These are phyloP conservation scores for Boletus sp. DNA, from an alignment of 768 basidiomycete genomes.

Conservation along the genomic window DNA sequence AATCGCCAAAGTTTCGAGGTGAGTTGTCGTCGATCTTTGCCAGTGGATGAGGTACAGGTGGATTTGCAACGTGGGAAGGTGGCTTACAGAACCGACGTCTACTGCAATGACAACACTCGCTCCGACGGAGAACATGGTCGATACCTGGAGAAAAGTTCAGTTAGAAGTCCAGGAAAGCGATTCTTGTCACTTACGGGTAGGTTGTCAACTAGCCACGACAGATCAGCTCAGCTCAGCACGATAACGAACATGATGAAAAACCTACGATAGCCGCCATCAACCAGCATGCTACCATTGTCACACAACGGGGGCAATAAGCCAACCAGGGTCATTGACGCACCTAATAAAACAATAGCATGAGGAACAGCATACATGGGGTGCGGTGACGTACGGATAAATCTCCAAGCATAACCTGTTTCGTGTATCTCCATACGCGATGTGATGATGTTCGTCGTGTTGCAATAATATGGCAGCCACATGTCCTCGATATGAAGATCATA, in stretches of 20 bases:
- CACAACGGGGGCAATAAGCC: slow-evolving; percentile 93
- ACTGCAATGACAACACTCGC: slow-evolving; percentile 87
- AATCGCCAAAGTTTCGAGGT: slow-evolving; percentile 91
- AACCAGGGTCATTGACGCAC: slow-evolving; percentile 96
- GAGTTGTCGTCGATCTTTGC: slow-evolving; percentile 84
- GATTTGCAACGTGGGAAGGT: neutral
- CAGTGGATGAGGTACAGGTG: neutral
- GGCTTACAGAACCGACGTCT: slow-evolving; percentile 83
- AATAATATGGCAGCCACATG: slow-evolving; percentile 99
- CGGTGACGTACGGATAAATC: slow-evolving; percentile 67
- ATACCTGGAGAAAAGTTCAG: slow-evolving; percentile 53
- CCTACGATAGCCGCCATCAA: slow-evolving; percentile 86
- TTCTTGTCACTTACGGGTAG: slow-evolving; percentile 59
- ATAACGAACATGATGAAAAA: slow-evolving; percentile 4
- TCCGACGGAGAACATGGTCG: slow-evolving; percentile 89
- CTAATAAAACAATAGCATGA: slow-evolving; percentile 35
- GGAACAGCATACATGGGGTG: neutral
- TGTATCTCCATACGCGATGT: slow-evolving; percentile 97
- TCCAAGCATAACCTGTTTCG: slow-evolving; percentile 98
- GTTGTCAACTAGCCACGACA: slow-evolving; percentile 65
- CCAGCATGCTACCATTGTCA: slow-evolving; percentile 89
- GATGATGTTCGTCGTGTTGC: slow-evolving; percentile 96
- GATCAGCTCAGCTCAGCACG: slow-evolving; percentile 9
- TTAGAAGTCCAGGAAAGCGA: neutral
- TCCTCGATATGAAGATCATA: slow-evolving; percentile 94